phyloP scores from a whole-genome alignment of 2,329 filamentous ascomycete species.

The Paramyrothecium sp. region DNA sequence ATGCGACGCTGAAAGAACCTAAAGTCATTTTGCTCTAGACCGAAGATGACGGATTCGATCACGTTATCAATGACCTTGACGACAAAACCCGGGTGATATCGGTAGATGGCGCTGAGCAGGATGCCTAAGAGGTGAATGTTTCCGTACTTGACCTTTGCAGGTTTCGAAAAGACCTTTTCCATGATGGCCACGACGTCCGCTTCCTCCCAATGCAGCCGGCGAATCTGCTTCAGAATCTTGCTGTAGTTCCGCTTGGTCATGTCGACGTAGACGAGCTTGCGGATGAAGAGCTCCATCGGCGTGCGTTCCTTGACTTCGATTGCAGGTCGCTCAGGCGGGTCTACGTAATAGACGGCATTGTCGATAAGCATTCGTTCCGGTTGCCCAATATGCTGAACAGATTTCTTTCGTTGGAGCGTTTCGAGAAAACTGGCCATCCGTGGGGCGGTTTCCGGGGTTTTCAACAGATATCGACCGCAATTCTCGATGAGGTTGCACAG shows the following conservation, averaged over 20 bases:
- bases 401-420: conserved; percentile 93
- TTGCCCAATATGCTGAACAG: conserved; percentile 89
- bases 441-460: conserved; percentile 88
- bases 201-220: conserved; percentile 97
- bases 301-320: conserved; percentile 97
- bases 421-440: conserved; percentile 94
- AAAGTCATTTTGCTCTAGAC: conserved; percentile 94
- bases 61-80: conserved; percentile 90
- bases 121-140: conserved; percentile 94
- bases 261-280: conserved; percentile 89
- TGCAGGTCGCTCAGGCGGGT: conserved; percentile 87
- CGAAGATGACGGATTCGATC: conserved; percentile 82
- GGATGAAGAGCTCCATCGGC: conserved; percentile 87
- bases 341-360: conserved; percentile 97
- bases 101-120: conserved; percentile 81
- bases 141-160: conserved; percentile 95
- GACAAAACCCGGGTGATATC: conserved; percentile 89
- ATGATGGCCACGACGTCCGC: conserved; percentile 76
- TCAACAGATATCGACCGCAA: conserved; percentile 88
- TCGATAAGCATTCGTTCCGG: conserved; percentile 98
- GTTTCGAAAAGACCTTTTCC: conserved; percentile 92
- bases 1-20: conserved; percentile 94
- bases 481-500: conserved; percentile 96
- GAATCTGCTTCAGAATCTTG: conserved; percentile 89
- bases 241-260: conserved; percentile 93